These are phyloP conservation scores for Chrysoporthe puriensis DNA, from an alignment of 2,329 filamentous ascomycete genomes.

Conservation along the genomic window DNA sequence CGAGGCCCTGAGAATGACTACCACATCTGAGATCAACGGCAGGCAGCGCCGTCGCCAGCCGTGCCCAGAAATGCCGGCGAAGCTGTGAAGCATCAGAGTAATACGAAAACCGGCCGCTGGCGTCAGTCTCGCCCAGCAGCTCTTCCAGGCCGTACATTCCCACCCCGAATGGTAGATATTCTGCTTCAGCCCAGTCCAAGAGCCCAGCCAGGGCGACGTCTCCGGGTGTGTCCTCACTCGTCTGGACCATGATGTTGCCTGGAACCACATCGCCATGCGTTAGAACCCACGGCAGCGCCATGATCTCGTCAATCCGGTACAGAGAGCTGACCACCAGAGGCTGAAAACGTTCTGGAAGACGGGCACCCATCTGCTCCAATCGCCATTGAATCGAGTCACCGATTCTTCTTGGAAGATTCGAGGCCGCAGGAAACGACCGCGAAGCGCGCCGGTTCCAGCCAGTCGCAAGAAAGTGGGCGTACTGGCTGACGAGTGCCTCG, in stretches of 20 bases:
- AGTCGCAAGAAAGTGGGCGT: constrained; percentile 46
- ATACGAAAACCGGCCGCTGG: constrained; percentile 46
- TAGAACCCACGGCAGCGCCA: constrained; percentile 55
- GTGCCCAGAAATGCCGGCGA: constrained; percentile 54
- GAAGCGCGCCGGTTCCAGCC: constrained; percentile 38
- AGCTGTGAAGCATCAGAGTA: constrained; percentile 47
- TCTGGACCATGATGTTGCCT: constrained; percentile 57
- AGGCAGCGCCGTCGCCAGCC: constrained; percentile 41
- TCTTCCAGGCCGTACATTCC: constrained; percentile 65
- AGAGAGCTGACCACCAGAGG: constrained; percentile 35
- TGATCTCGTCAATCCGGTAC: constrained; percentile 40
- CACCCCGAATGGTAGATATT: constrained; percentile 62
- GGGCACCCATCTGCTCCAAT: constrained; percentile 40
- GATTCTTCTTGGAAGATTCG: constrained; percentile 38
- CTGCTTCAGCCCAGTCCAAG: constrained; percentile 68
- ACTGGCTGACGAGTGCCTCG: constrained; percentile 43
- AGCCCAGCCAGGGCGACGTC: constrained; percentile 49
- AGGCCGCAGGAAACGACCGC: neutral
- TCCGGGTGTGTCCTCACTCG: neutral
- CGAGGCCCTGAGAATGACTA: constrained; percentile 34
- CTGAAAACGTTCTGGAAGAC: constrained; percentile 43
- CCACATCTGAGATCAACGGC: constrained; percentile 34
- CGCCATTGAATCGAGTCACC: constrained; percentile 47
- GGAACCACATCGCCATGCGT: constrained; percentile 65
- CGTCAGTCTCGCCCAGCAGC: constrained; percentile 53